These are phyloP conservation scores for Sicyos edulis DNA, from an alignment of 306 rosid species.

Conservation along the genomic window DNA sequence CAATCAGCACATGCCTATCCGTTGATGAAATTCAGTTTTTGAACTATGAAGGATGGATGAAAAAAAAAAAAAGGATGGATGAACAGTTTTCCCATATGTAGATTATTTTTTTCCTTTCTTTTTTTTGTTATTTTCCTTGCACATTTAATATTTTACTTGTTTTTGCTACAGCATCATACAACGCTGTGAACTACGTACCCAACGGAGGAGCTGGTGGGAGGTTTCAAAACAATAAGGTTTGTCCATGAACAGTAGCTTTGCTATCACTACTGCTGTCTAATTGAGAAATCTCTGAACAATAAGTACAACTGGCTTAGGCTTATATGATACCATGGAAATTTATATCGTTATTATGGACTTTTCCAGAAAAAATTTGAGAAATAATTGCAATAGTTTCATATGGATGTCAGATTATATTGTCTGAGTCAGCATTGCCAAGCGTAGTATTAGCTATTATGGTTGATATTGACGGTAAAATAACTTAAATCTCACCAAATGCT, in stretches of 20 bases:
- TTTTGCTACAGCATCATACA: slow-evolving; percentile 68
- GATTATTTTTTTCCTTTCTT: slow-evolving; percentile 45
- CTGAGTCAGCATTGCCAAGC: background rate
- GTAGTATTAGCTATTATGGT: background rate
- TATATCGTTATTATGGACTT: background rate
- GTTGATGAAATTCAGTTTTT: background rate
- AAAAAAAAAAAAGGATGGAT: background rate
- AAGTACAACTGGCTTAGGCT: background rate
- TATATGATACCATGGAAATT: background rate
- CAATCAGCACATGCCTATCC: background rate
- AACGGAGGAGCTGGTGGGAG: slow-evolving; percentile 77
- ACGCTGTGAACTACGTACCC: slow-evolving; percentile 50
- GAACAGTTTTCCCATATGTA: slow-evolving; percentile 23
- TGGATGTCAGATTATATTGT: background rate
- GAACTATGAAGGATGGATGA: background rate
- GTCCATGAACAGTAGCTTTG: slow-evolving; percentile 24
- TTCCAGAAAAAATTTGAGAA: background rate
- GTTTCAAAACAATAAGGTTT: slow-evolving; percentile 79
- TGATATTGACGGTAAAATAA: background rate
- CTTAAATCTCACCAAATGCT: background rate
- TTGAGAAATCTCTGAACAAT: background rate
- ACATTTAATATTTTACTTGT: slow-evolving; percentile 51
- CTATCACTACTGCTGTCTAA: slow-evolving; percentile 25
- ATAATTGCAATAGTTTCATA: background rate
- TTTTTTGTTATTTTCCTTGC: slow-evolving; percentile 52